Percentiles rank a stretch among this genome's conserved stretches.
Evolutionary conservation across 2,329 filamentous ascomycete genomes (phyloP).

Genomic region (Salinomyces thailandicus): DNA sequence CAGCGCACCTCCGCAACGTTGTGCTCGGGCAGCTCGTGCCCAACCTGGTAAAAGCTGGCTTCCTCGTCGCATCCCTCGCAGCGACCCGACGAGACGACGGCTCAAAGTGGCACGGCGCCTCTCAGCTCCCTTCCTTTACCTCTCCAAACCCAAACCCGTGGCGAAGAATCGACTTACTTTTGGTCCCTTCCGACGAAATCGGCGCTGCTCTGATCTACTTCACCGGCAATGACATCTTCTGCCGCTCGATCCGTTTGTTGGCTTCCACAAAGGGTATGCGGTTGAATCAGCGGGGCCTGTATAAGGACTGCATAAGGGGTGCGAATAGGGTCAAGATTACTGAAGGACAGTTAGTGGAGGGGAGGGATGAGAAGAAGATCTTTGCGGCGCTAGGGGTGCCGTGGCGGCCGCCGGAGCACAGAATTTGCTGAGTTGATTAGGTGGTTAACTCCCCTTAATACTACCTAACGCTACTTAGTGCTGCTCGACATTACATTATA

Average conservation of each 20-base stretch:
- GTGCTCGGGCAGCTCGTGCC: slow-evolving; percentile 54
- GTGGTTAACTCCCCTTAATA: too few relatives aligned
- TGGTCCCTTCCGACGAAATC: slow-evolving; percentile 68
- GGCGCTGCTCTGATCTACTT: slow-evolving; percentile 90
- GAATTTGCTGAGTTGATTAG: slow-evolving; percentile 69
- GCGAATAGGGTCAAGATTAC: slow-evolving; percentile 49
- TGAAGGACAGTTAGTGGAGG: slow-evolving; percentile 62
- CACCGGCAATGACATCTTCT: slow-evolving; percentile 91
- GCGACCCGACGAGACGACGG: slow-evolving; percentile 42
- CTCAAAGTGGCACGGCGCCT: slow-evolving; percentile 84
- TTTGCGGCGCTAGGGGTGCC: slow-evolving; percentile 75
- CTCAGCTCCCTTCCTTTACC: slow-evolving; percentile 46
- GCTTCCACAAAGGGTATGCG: slow-evolving; percentile 73
- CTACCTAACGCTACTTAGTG: too few relatives aligned
- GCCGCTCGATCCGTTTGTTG: slow-evolving; percentile 70
- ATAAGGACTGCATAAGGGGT: slow-evolving; percentile 56
- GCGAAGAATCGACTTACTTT: slow-evolving; percentile 74
- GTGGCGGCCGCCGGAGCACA: slow-evolving; percentile 67
- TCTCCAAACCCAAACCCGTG: slow-evolving; percentile 42
- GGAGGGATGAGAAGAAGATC: slow-evolving; percentile 63
- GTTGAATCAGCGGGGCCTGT: slow-evolving; percentile 75
- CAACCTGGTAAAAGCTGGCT: slow-evolving; percentile 48
- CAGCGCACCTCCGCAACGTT: slow-evolving; percentile 50
- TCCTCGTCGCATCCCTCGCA: slow-evolving; percentile 62
- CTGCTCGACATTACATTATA: too few relatives aligned